Evolutionary conservation across 140 eudicot species (phyloP).

Genomic region (Bidens hawaiensis): DNA sequence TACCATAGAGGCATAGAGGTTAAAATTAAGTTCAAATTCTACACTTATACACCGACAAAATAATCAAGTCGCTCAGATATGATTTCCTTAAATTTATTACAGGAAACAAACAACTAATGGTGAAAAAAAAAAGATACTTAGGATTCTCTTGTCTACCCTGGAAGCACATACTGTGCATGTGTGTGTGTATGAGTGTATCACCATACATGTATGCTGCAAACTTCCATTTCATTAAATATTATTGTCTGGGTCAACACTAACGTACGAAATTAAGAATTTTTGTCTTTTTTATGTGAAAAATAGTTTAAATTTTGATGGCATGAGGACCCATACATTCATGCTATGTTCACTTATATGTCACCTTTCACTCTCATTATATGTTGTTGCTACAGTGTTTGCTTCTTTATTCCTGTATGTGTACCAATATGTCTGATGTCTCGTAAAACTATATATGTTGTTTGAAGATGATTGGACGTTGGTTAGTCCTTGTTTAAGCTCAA

Average conservation of each 20-base stretch:
- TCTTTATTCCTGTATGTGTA: neutral
- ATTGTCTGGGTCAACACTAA: conserved; percentile 1
- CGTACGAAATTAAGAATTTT: conserved; percentile 4
- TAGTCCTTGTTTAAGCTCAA: neutral
- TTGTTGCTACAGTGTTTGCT: neutral
- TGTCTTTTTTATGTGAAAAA: conserved; percentile 2
- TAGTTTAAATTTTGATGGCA: neutral
- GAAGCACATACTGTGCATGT: neutral
- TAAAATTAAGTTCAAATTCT: neutral
- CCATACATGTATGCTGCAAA: conserved; percentile 1
- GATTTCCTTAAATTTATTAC: neutral
- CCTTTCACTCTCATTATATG: neutral
- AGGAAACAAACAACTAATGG: neutral
- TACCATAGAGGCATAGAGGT: neutral
- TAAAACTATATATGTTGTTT: too few relatives aligned
- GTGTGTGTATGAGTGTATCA: neutral
- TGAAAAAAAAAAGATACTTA: neutral
- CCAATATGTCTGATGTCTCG: neutral
- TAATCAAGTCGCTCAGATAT: neutral
- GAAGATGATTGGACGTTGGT: neutral
- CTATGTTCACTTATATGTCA: neutral
- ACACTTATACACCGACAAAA: neutral
- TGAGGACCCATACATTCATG: conserved; percentile 2
- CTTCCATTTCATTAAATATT: conserved; percentile 10
- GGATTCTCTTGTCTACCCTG: conserved; percentile 9